phyloP scores from a whole-genome alignment of 2,329 filamentous ascomycete genomes.

The Calycina herbarum region DNA sequence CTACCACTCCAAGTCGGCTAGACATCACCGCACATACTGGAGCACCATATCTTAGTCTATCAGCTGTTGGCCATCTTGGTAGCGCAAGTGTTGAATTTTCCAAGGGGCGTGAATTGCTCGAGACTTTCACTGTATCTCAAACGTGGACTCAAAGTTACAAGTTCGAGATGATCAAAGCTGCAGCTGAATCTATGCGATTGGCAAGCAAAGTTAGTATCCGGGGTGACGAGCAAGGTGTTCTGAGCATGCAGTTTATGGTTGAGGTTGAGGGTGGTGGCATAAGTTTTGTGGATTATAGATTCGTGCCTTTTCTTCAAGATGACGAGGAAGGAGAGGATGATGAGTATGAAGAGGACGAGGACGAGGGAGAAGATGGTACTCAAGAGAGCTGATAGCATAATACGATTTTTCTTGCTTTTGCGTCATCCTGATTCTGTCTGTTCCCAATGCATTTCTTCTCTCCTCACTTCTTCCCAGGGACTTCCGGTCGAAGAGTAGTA shows the following conservation, averaged over 20 bases:
- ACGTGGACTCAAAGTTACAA: slow-evolving; percentile 74
- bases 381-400: not conserved
- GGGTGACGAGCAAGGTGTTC: slow-evolving; percentile 82
- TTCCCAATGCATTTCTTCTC: not conserved
- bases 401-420: not conserved
- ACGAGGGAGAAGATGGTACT: not conserved
- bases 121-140: slow-evolving; percentile 68
- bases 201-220: slow-evolving; percentile 91
- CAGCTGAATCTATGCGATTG: slow-evolving; percentile 87
- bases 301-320: slow-evolving; percentile 70
- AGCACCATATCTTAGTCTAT: slow-evolving; percentile 73
- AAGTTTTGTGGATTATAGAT: slow-evolving; percentile 80
- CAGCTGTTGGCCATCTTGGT: slow-evolving; percentile 60
- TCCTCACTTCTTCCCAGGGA: not conserved
- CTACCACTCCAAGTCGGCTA: slow-evolving; percentile 65
- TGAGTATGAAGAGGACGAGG: slow-evolving; percentile 35
- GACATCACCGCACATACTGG: slow-evolving; percentile 61
- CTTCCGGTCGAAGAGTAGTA: not conserved
- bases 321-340: slow-evolving; percentile 51
- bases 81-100: slow-evolving; percentile 67
- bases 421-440: not conserved
- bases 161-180: slow-evolving; percentile 82
- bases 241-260: slow-evolving; percentile 96
- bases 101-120: slow-evolving; percentile 65
- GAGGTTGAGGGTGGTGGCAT: slow-evolving; percentile 71